Percentiles rank a stretch among this genome's conserved stretches.
phyloP scores from a whole-genome alignment of 1,284 basidiomycete species.

The Melampsora abietis-canadensis region DNA sequence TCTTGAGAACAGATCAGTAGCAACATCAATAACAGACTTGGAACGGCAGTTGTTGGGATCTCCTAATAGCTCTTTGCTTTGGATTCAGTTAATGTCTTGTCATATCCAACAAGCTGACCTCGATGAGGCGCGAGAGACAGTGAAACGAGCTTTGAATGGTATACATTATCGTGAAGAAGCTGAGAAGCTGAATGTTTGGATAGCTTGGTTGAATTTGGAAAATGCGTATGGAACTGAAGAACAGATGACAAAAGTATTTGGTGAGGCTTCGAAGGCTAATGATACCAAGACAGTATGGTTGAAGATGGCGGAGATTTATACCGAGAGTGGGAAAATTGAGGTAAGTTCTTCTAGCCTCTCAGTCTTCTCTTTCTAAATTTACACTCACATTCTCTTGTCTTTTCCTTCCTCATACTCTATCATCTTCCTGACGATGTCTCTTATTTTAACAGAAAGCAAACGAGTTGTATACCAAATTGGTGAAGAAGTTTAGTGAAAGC shows the following conservation, averaged over 20 bases:
- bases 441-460: constrained; percentile 29
- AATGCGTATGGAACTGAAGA: constrained; percentile 86
- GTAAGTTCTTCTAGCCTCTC: constrained; percentile 56
- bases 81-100: constrained; percentile 99
- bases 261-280: constrained; percentile 82
- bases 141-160: constrained; percentile 73
- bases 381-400: background rate
- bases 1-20: constrained; percentile 54
- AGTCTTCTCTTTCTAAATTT: background rate
- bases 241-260: constrained; percentile 73
- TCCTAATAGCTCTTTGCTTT: constrained; percentile 93
- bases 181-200: constrained; percentile 97
- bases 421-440: background rate
- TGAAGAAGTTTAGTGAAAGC: constrained; percentile 35
- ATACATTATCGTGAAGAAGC: constrained; percentile 95
- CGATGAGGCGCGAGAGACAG: constrained; percentile 86
- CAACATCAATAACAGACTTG: constrained; percentile 88
- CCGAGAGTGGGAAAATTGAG: constrained; percentile 74
- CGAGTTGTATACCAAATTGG: constrained; percentile 25
- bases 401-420: background rate
- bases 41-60: constrained; percentile 91
- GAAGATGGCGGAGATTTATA: constrained; percentile 77
- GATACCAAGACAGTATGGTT: constrained; percentile 87
- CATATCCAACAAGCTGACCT: constrained; percentile 91
- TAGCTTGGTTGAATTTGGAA: constrained; percentile 91